Evolutionary conservation across 192 early-diverging fungal genomes (phyloP).

Genomic region (Podila clonocystis): DNA sequence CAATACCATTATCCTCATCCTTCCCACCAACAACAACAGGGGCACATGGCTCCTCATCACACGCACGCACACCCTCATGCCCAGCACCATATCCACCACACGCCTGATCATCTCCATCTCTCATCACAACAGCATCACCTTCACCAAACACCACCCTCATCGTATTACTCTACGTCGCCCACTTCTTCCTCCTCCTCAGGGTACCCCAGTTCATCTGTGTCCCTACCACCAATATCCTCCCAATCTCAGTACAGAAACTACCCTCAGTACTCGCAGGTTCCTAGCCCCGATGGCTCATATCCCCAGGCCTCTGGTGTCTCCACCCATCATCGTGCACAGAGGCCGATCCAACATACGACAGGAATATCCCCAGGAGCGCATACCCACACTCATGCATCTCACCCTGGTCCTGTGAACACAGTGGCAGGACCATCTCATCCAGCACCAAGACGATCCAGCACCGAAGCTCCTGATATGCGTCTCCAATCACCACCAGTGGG

Average conservation of each 20-base stretch:
- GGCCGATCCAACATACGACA: background rate
- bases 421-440: constrained; percentile 8
- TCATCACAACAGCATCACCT: constrained; percentile 6
- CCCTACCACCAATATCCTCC: constrained; percentile 32
- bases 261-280: constrained; percentile 26
- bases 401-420: background rate
- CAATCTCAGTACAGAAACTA: constrained; percentile 35
- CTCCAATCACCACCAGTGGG: constrained; percentile 31
- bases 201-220: constrained; percentile 4
- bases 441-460: constrained; percentile 19
- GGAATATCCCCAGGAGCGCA: background rate
- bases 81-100: constrained; percentile 4
- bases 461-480: constrained; percentile 24
- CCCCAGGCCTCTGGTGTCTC: background rate
- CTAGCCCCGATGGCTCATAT: constrained; percentile 20
- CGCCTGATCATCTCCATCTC: background rate
- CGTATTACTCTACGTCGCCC: constrained; percentile 16
- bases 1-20: background rate
- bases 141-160: constrained; percentile 11
- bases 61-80: constrained; percentile 6
- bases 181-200: constrained; percentile 1
- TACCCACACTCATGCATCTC: background rate
- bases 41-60: background rate
- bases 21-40: background rate
- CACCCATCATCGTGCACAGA: background rate